A percentile compares a stretch with the other conserved stretches of the same genome.
Conservation (phyloP, 805 yeast genomes). For the Sugiyamaella marilandica region DNA sequence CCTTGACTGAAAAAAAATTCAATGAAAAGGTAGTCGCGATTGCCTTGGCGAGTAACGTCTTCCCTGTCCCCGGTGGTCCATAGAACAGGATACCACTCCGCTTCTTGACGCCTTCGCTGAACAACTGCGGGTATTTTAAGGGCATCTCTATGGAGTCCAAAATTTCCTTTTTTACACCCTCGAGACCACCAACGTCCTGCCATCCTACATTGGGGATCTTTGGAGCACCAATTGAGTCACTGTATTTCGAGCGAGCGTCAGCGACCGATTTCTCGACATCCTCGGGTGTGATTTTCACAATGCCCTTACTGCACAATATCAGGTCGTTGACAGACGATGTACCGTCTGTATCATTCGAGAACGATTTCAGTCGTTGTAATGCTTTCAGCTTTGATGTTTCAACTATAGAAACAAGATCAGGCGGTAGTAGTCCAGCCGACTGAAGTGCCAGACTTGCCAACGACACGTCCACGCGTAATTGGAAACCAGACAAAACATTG, state of each 20-base stretch:
- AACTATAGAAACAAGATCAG: constrained; percentile 70
- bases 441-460: constrained; percentile 62
- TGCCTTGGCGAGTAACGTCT: constrained; percentile 91
- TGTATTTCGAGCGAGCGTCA: constrained; percentile 78
- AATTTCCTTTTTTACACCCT: constrained; percentile 83
- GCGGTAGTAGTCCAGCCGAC: constrained; percentile 88
- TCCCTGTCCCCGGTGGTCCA: constrained; percentile 99
- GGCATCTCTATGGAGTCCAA: constrained; percentile 96
- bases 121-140: constrained; percentile 83
- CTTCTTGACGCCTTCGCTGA: constrained; percentile 83
- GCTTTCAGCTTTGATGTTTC: constrained; percentile 59
- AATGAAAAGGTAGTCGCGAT: constrained; percentile 93
- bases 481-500: constrained; percentile 22
- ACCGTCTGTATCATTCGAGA: constrained; percentile 19
- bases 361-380: constrained; percentile 41
- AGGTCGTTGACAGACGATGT: constrained; percentile 31
- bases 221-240: constrained; percentile 96
- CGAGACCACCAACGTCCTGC: constrained; percentile 97
- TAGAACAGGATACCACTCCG: constrained; percentile 91
- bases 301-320: constrained; percentile 52
- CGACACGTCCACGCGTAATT: constrained; percentile 48
- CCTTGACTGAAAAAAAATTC: constrained; percentile 93
- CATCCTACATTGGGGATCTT: constrained; percentile 90
- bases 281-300: constrained; percentile 46
- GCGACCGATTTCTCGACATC: constrained; percentile 70